Evolutionary conservation across 805 yeast species (phyloP).

Genomic region (Kodamaea laetipori): DNA sequence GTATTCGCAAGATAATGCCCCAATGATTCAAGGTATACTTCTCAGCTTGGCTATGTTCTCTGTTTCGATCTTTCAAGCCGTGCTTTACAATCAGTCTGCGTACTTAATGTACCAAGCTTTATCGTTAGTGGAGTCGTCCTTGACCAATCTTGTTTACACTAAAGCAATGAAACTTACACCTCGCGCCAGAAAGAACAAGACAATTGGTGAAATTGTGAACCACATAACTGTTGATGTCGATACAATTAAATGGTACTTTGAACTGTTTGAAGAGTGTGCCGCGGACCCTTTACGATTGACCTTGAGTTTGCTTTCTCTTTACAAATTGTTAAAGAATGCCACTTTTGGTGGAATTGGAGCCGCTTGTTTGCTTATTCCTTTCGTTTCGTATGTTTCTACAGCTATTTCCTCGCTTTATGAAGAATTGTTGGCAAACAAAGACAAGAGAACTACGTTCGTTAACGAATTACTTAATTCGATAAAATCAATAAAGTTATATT

Average conservation of each 20-base stretch:
- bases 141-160: conserved; percentile 27
- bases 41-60: conserved; percentile 29
- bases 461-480: conserved; percentile 40
- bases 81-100: conserved; percentile 23
- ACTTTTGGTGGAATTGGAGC: conserved; percentile 38
- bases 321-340: conserved; percentile 35
- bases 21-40: conserved; percentile 29
- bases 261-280: conserved; percentile 21
- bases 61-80: conserved; percentile 23
- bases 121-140: conserved; percentile 19
- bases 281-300: conserved; percentile 27
- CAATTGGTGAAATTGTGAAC: conserved; percentile 38
- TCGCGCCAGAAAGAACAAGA: conserved; percentile 30
- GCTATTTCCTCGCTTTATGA: conserved; percentile 27
- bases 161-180: conserved; percentile 36
- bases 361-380: conserved; percentile 35
- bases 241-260: conserved; percentile 18
- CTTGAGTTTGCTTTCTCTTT: conserved; percentile 33
- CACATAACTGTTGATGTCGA: conserved; percentile 34
- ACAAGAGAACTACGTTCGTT: conserved; percentile 37
- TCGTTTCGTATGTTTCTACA: conserved; percentile 29
- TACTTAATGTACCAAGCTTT: conserved; percentile 16
- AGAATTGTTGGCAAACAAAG: conserved; percentile 35
- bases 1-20: conserved; percentile 16
- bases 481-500: conserved; percentile 41